Conservation (phyloP, 2,329 filamentous ascomycete species). For the Fusarium napiforme region DNA sequence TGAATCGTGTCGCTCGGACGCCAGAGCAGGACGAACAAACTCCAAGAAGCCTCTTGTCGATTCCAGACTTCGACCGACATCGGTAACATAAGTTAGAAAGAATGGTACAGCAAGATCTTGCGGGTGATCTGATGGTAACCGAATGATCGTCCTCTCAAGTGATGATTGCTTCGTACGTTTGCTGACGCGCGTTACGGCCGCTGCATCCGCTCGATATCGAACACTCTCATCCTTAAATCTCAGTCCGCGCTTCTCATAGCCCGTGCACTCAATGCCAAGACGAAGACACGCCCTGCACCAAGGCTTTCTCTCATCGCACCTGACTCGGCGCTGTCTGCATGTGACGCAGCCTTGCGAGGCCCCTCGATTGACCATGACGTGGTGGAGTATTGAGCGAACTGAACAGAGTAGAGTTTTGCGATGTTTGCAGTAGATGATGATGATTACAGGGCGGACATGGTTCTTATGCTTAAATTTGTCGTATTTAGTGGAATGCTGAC, state of each 20-base stretch:
- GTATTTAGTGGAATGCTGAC: neutral
- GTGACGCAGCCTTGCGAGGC: conserved; percentile 28
- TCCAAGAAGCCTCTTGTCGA: conserved; percentile 30
- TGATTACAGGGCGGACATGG: too few species aligned
- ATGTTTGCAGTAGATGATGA: neutral
- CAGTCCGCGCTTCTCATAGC: conserved; percentile 10
- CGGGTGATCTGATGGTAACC: neutral
- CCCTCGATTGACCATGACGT: conserved; percentile 31
- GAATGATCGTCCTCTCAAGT: neutral
- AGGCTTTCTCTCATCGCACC: conserved; percentile 30
- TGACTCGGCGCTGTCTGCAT: conserved; percentile 26
- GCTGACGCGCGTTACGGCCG: neutral
- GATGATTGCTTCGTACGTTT: neutral
- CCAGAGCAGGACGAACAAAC: conserved; percentile 19
- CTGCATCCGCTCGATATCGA: neutral
- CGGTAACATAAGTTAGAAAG: conserved; percentile 28
- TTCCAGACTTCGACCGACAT: conserved; percentile 21
- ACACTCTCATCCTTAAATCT: conserved; percentile 23
- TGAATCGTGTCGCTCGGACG: neutral
- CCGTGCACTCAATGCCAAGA: conserved; percentile 20
- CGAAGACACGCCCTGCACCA: conserved; percentile 18
- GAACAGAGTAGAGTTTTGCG: neutral
- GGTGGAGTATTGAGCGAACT: too few species aligned
- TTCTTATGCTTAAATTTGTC: neutral
- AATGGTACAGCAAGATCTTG: conserved; percentile 20